A percentile compares a stretch with the other conserved stretches of the same genome.
Evolutionary conservation across 345 rosid genomes (phyloP).

Genomic region (Passiflora organensis): DNA sequence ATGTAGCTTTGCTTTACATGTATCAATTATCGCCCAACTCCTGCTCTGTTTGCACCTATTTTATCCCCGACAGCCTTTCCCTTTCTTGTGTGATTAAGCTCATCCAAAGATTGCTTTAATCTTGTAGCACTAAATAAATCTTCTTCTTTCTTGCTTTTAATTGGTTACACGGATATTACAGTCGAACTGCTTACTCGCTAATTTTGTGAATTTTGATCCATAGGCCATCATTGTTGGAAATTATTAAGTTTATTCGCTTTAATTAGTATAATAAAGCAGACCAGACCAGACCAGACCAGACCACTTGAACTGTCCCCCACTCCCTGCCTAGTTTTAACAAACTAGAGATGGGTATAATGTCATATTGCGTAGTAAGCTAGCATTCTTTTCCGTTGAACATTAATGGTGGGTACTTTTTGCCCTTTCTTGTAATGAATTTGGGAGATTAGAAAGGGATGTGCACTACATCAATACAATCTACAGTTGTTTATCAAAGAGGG

Average conservation of each 20-base stretch:
- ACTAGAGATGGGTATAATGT: conserved; percentile 68
- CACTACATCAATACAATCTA: too few species aligned
- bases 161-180: too few species aligned
- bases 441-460: conserved; percentile 43
- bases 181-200: not conserved
- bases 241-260: conserved; percentile 27
- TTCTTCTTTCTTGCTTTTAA: too few species aligned
- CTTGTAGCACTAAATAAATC: too few species aligned
- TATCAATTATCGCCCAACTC: too few species aligned
- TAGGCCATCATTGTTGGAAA: conserved; percentile 23
- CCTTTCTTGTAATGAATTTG: conserved; percentile 30
- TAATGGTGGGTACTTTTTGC: conserved; percentile 33
- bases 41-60: too few species aligned
- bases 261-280: conserved; percentile 38
- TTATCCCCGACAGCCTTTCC: too few species aligned
- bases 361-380: conserved; percentile 55
- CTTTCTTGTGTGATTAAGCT: not conserved
- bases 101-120: conserved; percentile 22
- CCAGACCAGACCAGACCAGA: too few species aligned
- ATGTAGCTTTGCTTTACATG: conserved; percentile 1
- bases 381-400: conserved; percentile 20
- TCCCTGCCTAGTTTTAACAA: conserved; percentile 57
- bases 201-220: conserved; percentile 9
- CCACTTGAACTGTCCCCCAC: conserved; percentile 88
- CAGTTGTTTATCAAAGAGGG: too few species aligned